phyloP scores from a whole-genome alignment of 331 rosid species.

The Erythrophleum ivorense region DNA sequence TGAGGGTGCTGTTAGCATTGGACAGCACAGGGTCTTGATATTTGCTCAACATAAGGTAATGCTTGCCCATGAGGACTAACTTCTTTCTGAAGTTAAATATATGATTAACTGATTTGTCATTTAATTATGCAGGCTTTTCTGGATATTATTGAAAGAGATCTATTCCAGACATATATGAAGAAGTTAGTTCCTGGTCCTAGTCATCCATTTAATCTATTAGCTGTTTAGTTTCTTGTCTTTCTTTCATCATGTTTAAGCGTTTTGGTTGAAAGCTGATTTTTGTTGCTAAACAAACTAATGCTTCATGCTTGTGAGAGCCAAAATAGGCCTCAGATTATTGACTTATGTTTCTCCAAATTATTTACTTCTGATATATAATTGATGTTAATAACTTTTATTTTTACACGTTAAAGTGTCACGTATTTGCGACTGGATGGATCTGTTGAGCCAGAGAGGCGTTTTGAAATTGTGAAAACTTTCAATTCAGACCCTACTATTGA shows the following conservation, averaged over 20 bases:
- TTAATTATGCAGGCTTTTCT: constrained; percentile 78
- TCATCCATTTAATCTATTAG: constrained; percentile 9
- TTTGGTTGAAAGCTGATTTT: constrained; percentile 25
- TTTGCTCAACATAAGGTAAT: constrained; percentile 95
- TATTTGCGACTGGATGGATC: constrained; percentile 97
- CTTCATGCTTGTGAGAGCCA: not conserved
- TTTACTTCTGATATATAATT: constrained; percentile 14
- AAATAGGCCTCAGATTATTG: not conserved
- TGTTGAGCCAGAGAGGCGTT: constrained; percentile 84
- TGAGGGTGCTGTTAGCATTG: constrained; percentile 65
- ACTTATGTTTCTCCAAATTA: constrained; percentile 5
- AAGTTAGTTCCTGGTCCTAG: constrained; percentile 58
- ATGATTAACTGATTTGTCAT: constrained; percentile 30
- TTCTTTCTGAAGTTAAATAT: constrained; percentile 32
- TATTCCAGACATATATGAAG: constrained; percentile 87
- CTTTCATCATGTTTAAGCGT: constrained; percentile 17
- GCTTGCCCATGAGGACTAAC: constrained; percentile 24
- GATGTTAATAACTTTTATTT: constrained; percentile 2
- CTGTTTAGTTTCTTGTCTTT: constrained; percentile 25
- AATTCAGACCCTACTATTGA: constrained; percentile 99
- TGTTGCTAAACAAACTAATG: constrained; percentile 15
- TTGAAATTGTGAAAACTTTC: constrained; percentile 89
- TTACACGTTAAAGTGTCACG: constrained; percentile 60
- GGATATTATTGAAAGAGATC: constrained; percentile 92
- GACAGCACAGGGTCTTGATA: constrained; percentile 97